phyloP scores from a whole-genome alignment of 495 filamentous ascomycete species.

The Neurospora tetrasperma region DNA sequence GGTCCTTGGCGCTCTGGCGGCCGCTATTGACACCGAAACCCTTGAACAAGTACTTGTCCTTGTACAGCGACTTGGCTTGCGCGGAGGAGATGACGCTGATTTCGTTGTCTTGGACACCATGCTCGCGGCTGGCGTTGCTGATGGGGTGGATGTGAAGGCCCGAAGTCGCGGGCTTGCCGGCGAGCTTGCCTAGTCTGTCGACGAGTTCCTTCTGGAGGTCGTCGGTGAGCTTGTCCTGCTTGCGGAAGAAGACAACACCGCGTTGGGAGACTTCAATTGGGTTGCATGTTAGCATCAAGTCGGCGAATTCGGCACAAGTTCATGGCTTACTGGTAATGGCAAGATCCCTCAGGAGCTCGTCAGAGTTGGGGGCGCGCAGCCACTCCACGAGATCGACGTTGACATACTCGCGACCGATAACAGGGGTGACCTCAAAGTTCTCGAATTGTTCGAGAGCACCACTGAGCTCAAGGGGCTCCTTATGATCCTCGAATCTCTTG shows the following conservation, averaged over 20 bases:
- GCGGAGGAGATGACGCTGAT: slow-evolving; percentile 63
- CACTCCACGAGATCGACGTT: slow-evolving; percentile 51
- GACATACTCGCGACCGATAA: slow-evolving; percentile 57
- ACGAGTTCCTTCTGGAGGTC: slow-evolving; percentile 59
- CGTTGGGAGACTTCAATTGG: slow-evolving; percentile 67
- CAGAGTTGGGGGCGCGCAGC: slow-evolving; percentile 52
- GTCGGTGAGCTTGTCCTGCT: slow-evolving; percentile 55
- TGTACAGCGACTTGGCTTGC: slow-evolving; percentile 47
- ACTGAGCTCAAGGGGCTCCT: slow-evolving; percentile 38
- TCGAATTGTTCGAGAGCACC: slow-evolving; percentile 48
- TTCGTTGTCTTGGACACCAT: slow-evolving; percentile 52
- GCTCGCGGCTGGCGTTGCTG: slow-evolving; percentile 49
- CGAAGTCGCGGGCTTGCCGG: slow-evolving; percentile 57
- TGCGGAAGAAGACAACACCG: slow-evolving; percentile 74
- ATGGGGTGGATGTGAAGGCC: slow-evolving; percentile 66
- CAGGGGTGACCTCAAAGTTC: slow-evolving; percentile 55
- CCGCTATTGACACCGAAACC: slow-evolving; percentile 11
- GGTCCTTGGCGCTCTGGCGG: slow-evolving; percentile 31
- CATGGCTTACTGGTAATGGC: slow-evolving; percentile 36
- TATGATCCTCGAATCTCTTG: slow-evolving; percentile 10
- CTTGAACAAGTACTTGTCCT: slow-evolving; percentile 17
- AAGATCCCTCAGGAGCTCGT: slow-evolving; percentile 55
- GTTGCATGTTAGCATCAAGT: not conserved
- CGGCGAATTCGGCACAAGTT: not conserved
- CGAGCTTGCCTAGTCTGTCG: slow-evolving; percentile 52